phyloP scores from a whole-genome alignment of 148 eudicot species.

The Nyssa sinensis region DNA sequence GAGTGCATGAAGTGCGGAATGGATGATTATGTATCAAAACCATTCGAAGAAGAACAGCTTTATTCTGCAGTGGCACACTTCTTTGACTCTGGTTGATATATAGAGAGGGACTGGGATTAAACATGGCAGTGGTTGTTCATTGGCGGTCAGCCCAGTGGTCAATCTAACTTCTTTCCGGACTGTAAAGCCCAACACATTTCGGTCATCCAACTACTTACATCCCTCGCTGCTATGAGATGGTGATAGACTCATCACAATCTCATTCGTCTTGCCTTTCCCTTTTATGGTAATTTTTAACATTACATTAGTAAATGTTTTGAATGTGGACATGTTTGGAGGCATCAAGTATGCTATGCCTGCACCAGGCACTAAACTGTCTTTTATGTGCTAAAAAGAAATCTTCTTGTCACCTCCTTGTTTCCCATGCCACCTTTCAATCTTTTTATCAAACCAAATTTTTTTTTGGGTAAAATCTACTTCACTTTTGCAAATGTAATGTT shows the following conservation, averaged over 20 bases:
- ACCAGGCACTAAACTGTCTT: not conserved
- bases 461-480: not conserved
- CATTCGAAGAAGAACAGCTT: conserved; percentile 69
- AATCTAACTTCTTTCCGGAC: not conserved
- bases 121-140: not conserved
- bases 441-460: no score
- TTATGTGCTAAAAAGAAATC: no score
- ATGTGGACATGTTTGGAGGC: not conserved
- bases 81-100: conserved; percentile 58
- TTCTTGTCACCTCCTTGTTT: no score
- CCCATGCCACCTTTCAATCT: no score
- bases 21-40: conserved; percentile 89
- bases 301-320: not conserved
- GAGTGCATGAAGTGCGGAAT: conserved; percentile 69
- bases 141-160: not conserved
- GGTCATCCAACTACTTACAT: not conserved
- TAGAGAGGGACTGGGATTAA: conserved; percentile 9
- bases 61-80: conserved; percentile 75
- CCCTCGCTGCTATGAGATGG: not conserved
- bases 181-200: not conserved
- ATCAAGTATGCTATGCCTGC: not conserved
- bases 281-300: conserved; percentile 13
- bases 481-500: not conserved
- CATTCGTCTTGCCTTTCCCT: conserved; percentile 7
- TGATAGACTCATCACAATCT: conserved; percentile 12